Evolutionary conservation across 345 rosid species (phyloP).

Genomic region (Boechera divaricarpa): DNA sequence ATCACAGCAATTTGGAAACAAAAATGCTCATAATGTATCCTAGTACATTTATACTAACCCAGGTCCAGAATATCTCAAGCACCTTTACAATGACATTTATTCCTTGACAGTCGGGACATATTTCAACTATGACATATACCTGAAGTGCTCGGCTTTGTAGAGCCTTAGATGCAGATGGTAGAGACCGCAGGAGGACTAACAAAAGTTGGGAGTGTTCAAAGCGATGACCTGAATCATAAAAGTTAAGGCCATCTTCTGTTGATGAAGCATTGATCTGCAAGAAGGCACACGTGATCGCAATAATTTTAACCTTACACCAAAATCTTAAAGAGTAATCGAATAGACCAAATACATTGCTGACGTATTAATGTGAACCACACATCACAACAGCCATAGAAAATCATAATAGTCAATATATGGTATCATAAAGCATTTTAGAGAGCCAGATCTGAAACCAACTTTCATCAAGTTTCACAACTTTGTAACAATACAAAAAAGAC

Average conservation of each 20-base stretch:
- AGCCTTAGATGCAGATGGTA: constrained; percentile 78
- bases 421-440: constrained; percentile 10
- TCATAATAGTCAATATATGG: constrained; percentile 18
- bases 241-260: constrained; percentile 86
- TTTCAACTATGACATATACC: constrained; percentile 56
- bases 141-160: constrained; percentile 92
- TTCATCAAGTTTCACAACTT: constrained; percentile 32
- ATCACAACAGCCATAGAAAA: constrained; percentile 24
- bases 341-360: constrained; percentile 16
- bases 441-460: constrained; percentile 4
- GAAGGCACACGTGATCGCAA: constrained; percentile 21
- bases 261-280: constrained; percentile 97
- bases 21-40: constrained; percentile 19
- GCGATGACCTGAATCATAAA: constrained; percentile 92
- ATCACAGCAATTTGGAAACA: constrained; percentile 30
- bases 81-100: constrained; percentile 17
- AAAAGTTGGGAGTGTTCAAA: constrained; percentile 91
- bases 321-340: constrained; percentile 8
- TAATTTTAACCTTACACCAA: constrained; percentile 18
- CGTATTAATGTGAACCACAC: constrained; percentile 12
- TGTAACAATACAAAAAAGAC: background rate
- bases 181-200: constrained; percentile 86
- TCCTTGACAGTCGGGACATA: constrained; percentile 16
- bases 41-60: constrained; percentile 17
- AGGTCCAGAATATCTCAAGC: constrained; percentile 22